A percentile compares a stretch with the other conserved stretches of the same genome.
Conservation (phyloP, 352 stramenopile genomes). For the Globisporangium polare region DNA sequence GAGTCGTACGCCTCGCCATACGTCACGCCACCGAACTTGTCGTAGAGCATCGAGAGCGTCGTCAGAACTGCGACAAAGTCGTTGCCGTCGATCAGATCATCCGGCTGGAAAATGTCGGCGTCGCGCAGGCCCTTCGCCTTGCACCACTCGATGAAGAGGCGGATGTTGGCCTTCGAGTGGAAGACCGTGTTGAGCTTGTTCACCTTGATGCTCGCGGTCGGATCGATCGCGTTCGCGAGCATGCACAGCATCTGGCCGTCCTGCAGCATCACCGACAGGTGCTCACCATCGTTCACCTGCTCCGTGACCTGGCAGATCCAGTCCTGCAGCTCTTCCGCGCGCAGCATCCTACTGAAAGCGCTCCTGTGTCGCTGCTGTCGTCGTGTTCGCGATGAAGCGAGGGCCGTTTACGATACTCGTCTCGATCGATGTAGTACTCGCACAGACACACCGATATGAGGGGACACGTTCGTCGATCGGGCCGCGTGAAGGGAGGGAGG, state of each 20-base stretch:
- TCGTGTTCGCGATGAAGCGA: background rate
- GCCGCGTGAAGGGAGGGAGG: background rate
- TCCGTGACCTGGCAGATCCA: conserved; percentile 83
- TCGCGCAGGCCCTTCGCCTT: conserved; percentile 61
- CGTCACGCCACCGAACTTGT: conserved; percentile 66
- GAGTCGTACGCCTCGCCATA: conserved; percentile 54
- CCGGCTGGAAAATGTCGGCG: conserved; percentile 69
- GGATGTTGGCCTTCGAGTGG: conserved; percentile 84
- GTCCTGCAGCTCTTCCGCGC: conserved; percentile 78
- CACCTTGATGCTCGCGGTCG: conserved; percentile 66
- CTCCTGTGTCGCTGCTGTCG: background rate
- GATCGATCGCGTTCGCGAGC: conserved; percentile 80
- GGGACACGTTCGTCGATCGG: background rate
- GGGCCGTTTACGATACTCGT: background rate
- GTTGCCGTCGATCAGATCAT: conserved; percentile 69
- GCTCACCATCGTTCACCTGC: conserved; percentile 63
- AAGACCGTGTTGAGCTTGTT: conserved; percentile 89
- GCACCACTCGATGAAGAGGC: conserved; percentile 82
- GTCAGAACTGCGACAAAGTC: conserved; percentile 60
- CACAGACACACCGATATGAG: background rate
- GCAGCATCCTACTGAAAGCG: conserved; percentile 31
- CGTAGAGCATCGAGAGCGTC: conserved; percentile 84
- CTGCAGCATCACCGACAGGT: conserved; percentile 78
- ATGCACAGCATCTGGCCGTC: conserved; percentile 85
- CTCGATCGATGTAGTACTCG: no score